Percentiles rank a stretch among this genome's conserved stretches.
phyloP scores from a whole-genome alignment of 257 asterid species.

The Striga asiatica region DNA sequence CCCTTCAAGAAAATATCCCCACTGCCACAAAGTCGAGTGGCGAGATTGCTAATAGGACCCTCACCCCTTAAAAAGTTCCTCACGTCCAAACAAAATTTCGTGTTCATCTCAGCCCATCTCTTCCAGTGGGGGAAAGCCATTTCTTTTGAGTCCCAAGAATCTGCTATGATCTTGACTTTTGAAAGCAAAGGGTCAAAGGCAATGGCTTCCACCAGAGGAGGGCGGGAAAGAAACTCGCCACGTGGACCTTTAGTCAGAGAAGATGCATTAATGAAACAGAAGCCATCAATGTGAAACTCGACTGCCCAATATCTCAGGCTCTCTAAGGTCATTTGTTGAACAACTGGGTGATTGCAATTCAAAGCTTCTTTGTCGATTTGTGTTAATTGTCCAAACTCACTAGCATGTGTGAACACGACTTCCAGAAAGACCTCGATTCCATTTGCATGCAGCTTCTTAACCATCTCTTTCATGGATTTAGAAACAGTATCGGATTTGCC shows the following conservation, averaged over 20 bases:
- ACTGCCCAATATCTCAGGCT: constrained; percentile 79
- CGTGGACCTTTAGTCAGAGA: constrained; percentile 49
- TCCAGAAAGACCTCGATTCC: constrained; percentile 81
- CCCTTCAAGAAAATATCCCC: constrained; percentile 73
- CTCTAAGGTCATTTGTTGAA: constrained; percentile 69
- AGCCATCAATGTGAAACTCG: constrained; percentile 81
- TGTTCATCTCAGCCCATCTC: constrained; percentile 90
- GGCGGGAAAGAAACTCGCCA: constrained; percentile 66
- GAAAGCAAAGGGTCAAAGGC: constrained; percentile 84
- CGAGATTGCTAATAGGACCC: constrained; percentile 59
- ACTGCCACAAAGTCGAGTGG: constrained; percentile 89
- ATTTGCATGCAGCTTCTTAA: constrained; percentile 54
- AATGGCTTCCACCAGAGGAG: constrained; percentile 83
- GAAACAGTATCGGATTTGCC: constrained; percentile 25
- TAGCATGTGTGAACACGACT: constrained; percentile 75
- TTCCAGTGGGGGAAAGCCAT: constrained; percentile 80
- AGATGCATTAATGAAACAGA: constrained; percentile 59
- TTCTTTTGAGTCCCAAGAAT: constrained; percentile 68
- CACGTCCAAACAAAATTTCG: constrained; percentile 45
- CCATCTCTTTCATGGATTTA: constrained; percentile 78
- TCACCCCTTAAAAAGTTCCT: constrained; percentile 73
- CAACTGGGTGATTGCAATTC: constrained; percentile 70
- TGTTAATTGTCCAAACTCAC: constrained; percentile 36
- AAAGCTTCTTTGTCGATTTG: constrained; percentile 44
- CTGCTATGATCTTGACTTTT: constrained; percentile 65